Evolutionary conservation across 2,329 filamentous ascomycete genomes (phyloP).

Genomic region (Trichocomaceae sp.): DNA sequence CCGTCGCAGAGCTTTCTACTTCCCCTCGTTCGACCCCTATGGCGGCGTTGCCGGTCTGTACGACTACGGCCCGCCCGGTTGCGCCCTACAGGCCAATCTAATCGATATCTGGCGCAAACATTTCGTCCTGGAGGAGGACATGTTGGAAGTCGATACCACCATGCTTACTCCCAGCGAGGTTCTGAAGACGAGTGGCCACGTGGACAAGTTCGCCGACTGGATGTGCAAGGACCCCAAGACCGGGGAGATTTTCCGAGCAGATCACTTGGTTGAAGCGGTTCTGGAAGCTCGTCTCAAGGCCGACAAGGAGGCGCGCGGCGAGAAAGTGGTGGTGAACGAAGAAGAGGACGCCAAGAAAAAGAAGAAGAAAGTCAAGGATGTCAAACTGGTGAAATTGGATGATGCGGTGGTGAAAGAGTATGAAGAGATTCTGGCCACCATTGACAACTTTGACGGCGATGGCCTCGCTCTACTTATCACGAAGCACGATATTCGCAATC

Average conservation of each 20-base stretch:
- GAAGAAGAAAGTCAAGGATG: slow-evolving; percentile 65
- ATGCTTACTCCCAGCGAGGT: slow-evolving; percentile 90
- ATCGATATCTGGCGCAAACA: slow-evolving; percentile 88
- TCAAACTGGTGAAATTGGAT: slow-evolving; percentile 75
- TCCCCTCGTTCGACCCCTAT: slow-evolving; percentile 93
- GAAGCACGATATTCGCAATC: slow-evolving; percentile 88
- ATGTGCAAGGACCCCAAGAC: slow-evolving; percentile 99
- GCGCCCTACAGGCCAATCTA: slow-evolving; percentile 78
- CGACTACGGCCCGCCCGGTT: slow-evolving; percentile 88
- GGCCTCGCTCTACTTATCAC: slow-evolving; percentile 82
- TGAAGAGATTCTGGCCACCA: slow-evolving; percentile 82
- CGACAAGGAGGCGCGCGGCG: slow-evolving; percentile 84
- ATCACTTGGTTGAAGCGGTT: slow-evolving; percentile 93
- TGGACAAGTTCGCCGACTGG: slow-evolving; percentile 97
- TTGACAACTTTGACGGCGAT: slow-evolving; percentile 88
- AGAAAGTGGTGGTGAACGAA: slow-evolving; percentile 60
- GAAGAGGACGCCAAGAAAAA: slow-evolving; percentile 85
- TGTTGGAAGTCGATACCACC: slow-evolving; percentile 91
- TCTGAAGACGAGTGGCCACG: slow-evolving; percentile 91
- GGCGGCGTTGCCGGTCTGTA: slow-evolving; percentile 82
- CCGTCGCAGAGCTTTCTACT: slow-evolving; percentile 86
- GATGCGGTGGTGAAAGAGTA: slow-evolving; percentile 84
- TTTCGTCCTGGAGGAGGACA: slow-evolving; percentile 87
- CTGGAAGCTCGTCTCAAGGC: slow-evolving; percentile 81
- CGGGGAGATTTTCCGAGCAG: slow-evolving; percentile 90